Conservation (phyloP, 768 basidiomycete species). For the Amanita inopinata region DNA sequence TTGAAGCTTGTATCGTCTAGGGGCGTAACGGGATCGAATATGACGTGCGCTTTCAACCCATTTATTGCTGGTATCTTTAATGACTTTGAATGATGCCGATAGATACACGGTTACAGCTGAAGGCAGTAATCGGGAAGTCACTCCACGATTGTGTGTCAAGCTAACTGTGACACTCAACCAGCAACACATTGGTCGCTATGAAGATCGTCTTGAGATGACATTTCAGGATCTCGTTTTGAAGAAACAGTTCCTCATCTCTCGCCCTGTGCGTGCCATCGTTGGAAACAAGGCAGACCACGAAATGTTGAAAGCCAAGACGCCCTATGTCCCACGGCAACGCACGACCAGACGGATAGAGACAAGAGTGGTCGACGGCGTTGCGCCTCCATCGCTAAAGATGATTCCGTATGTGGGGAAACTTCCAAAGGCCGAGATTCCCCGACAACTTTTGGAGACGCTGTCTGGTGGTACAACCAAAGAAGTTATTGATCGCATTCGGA, state of each 20-base stretch:
- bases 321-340: slow-evolving; percentile 34
- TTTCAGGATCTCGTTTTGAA: slow-evolving; percentile 37
- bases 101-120: slow-evolving; percentile 19
- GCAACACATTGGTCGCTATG: slow-evolving; percentile 33
- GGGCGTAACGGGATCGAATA: slow-evolving; percentile 13
- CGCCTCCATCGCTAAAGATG: slow-evolving; percentile 29
- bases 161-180: slow-evolving; percentile 27
- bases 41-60: slow-evolving; percentile 16
- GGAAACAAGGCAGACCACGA: slow-evolving; percentile 38
- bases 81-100: not conserved
- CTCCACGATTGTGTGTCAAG: slow-evolving; percentile 15
- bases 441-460: slow-evolving; percentile 20
- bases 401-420: slow-evolving; percentile 33
- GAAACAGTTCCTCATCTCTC: slow-evolving; percentile 39
- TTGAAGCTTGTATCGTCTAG: slow-evolving; percentile 23
- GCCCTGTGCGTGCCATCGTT: slow-evolving; percentile 33
- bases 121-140: slow-evolving; percentile 16
- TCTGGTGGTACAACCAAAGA: slow-evolving; percentile 18
- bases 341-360: slow-evolving; percentile 22
- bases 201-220: slow-evolving; percentile 42
- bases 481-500: slow-evolving; percentile 21
- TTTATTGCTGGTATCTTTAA: slow-evolving; percentile 1
- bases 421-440: slow-evolving; percentile 31
- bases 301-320: slow-evolving; percentile 30
- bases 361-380: slow-evolving; percentile 30